Evolutionary conservation across 108 stramenopile genomes (phyloP), one percentile per base, ranked within the genome.

Genomic region (Skeletonema menzelii): DNA sequence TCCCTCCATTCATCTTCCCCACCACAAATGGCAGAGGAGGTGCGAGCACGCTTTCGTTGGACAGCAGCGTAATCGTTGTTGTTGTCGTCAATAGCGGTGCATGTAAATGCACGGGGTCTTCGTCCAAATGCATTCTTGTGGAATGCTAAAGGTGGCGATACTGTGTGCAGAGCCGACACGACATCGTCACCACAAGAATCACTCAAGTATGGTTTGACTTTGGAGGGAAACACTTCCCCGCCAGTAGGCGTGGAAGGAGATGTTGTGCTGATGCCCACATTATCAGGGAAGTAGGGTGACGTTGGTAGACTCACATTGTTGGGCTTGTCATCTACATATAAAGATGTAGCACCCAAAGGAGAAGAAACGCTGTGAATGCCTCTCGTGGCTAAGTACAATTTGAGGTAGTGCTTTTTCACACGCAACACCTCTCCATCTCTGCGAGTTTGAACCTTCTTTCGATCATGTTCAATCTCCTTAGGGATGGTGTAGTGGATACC

Each of bases 341-440:
- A 0, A 22, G 49, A 53, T 22, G 6, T 20, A 53, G 22, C 20
- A 22, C 49, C 19, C 49, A 53, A 7, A 8, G 65, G 65, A 28
- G 47, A 72, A 13, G 55, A 49, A 1, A 57, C 66, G 28, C 59
- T 70, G 70, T 78, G 77, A 53, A 79, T 72, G 5, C 78, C 78
- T 27, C 71, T 47, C 5, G 73, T 73, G 35, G 76, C 81, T 4
- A 80, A 60, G 31, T 76, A 86, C n/a, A 83, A 55, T 57, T 81
- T 80, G 19, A 86, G 67, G 47, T 79, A 83, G 37, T 83, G 75
- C 59, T 81, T 80, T 70, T 86, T 83, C 19, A 80, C 67, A 27
- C 85, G 79, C 19, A 77, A 63, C 4, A 83, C 69, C 72, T 86
- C 85, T 8, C 69, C 79, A 66, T 79, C 77, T 6, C 84, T 59